A percentile compares a stretch with the other conserved stretches of the same genome.
phyloP scores from a whole-genome alignment of 305 asterid genomes.

The Euphrasia arctica region DNA sequence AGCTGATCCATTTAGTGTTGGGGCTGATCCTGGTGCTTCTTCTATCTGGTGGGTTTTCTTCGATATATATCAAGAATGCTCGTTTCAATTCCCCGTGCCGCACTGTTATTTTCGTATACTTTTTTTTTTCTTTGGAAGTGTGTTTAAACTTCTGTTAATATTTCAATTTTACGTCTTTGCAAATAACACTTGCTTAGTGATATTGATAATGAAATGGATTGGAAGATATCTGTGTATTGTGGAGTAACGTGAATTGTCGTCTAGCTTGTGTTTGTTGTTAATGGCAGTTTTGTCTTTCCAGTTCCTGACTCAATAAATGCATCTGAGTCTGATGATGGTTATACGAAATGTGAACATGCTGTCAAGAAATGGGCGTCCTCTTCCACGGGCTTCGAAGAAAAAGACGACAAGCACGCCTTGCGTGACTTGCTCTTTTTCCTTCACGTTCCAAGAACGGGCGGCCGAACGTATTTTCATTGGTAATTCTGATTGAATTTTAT shows the following conservation, averaged over 20 bases:
- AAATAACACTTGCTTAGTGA: conserved; percentile 11
- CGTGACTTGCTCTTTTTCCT: conserved; percentile 91
- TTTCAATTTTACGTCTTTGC: conserved; percentile 9
- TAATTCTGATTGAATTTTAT: conserved; percentile 26
- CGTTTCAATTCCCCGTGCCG: conserved; percentile 15
- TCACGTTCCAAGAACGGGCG: conserved; percentile 97
- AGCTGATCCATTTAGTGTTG: conserved; percentile 30
- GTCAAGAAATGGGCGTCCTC: conserved; percentile 90
- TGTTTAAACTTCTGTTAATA: conserved; percentile 10
- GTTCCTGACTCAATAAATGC: conserved; percentile 44
- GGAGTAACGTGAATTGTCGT: background rate
- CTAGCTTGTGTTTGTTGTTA: background rate
- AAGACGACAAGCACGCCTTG: conserved; percentile 59
- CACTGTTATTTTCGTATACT: background rate
- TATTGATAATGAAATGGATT: conserved; percentile 13
- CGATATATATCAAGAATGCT: background rate
- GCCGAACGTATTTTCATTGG: conserved; percentile 92
- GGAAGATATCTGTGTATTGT: background rate
- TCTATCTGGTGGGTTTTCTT: conserved; percentile 49
- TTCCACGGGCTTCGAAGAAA: conserved; percentile 52
- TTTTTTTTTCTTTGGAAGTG: background rate
- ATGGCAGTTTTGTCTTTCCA: conserved; percentile 28
- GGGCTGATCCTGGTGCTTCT: conserved; percentile 45
- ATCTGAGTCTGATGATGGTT: conserved; percentile 42
- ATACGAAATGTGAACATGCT: conserved; percentile 49